Evolutionary conservation across 2,329 filamentous ascomycete genomes (phyloP).

Genomic region (Cercospora sp.): DNA sequence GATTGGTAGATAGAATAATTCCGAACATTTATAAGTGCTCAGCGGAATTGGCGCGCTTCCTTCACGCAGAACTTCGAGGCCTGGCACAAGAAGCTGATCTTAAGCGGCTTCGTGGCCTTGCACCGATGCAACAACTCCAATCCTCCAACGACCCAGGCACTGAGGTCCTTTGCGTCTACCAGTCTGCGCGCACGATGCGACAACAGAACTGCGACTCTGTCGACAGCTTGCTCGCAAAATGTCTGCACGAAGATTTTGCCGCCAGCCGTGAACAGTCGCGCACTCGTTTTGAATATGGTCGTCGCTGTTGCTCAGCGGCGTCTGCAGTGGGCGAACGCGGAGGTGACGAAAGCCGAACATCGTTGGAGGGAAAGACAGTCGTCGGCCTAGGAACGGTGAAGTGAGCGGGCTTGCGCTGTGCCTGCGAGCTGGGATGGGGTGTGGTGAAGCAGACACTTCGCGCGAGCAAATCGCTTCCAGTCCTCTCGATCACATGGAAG

Average conservation of each 20-base stretch:
- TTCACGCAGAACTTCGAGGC: not conserved
- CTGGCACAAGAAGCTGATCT: not conserved
- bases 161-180: not conserved
- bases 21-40: not conserved
- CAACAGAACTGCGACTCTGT: not conserved
- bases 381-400: constrained; percentile 18
- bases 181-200: not conserved
- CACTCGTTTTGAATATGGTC: not conserved
- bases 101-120: not conserved
- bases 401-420: constrained; percentile 50
- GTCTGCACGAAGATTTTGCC: not conserved
- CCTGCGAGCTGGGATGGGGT: constrained; percentile 32
- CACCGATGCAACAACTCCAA: not conserved
- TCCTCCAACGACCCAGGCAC: not conserved
- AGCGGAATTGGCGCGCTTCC: not conserved
- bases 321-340: not conserved
- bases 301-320: constrained; percentile 10
- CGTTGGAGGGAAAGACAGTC: not conserved
- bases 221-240: not conserved
- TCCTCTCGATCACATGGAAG: not conserved
- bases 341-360: not conserved
- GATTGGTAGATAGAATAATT: not conserved
- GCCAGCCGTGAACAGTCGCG: not conserved
- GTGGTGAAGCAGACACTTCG: constrained; percentile 2
- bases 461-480: not conserved